Conservation (phyloP, 352 stramenopile genomes). For the Phytopythium oedochilum region DNA sequence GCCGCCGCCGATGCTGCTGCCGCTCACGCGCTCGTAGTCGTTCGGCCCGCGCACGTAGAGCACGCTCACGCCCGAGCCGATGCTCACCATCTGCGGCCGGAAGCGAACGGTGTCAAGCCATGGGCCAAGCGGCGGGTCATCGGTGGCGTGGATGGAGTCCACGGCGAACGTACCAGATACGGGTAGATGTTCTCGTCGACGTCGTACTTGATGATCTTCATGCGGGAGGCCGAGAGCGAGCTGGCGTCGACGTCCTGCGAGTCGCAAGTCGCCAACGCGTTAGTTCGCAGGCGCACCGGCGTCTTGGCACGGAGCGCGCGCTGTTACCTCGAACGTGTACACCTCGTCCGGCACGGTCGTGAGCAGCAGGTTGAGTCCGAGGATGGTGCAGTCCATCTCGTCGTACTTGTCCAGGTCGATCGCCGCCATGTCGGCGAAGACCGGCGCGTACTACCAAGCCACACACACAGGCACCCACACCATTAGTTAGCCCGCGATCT, state of each 20-base stretch:
- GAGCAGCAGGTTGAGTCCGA: constrained; percentile 96
- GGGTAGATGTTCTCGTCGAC: constrained; percentile 79
- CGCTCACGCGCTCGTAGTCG: constrained; percentile 96
- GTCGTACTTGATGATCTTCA: constrained; percentile 78
- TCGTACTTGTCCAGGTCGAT: constrained; percentile 85
- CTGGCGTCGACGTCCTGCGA: constrained; percentile 74
- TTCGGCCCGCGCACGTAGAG: constrained; percentile 91
- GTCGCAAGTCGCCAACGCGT: not conserved
- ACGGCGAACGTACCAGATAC: constrained; percentile 54
- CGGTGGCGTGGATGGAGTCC: not conserved
- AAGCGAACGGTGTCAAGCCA: not conserved
- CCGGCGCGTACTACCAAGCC: constrained; percentile 44
- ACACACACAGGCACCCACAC: not conserved
- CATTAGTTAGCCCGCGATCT: not conserved
- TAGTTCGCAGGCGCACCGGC: no score
- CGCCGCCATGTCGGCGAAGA: constrained; percentile 71
- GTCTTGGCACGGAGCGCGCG: not conserved
- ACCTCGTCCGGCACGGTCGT: constrained; percentile 95
- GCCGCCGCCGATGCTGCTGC: constrained; percentile 97
- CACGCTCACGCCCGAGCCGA: constrained; percentile 98
- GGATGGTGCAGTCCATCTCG: constrained; percentile 97
- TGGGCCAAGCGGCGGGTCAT: no score
- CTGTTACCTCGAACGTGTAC: constrained; percentile 94
- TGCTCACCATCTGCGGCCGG: constrained; percentile 89
- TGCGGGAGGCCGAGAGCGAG: constrained; percentile 62